Percentiles rank a stretch among this genome's conserved stretches.
Evolutionary conservation across 345 rosid species (phyloP).

Genomic region (Triadica sebifera): DNA sequence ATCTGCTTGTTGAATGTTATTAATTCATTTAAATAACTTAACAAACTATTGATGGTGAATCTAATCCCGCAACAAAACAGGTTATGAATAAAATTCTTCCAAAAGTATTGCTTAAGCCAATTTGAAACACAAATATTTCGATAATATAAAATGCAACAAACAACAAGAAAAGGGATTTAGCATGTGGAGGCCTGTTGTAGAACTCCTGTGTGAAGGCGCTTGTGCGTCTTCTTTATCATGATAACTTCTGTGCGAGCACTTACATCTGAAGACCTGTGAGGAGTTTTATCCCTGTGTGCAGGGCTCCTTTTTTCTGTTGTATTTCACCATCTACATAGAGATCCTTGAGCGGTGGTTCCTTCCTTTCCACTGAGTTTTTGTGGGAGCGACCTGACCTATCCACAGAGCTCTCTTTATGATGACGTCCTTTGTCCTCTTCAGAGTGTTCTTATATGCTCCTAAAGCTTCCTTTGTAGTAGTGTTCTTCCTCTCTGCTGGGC

Average conservation of each 20-base stretch:
- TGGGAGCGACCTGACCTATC: constrained; percentile 17
- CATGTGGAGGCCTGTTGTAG: too few species aligned
- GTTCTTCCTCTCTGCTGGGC: constrained; percentile 19
- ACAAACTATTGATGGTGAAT: background rate
- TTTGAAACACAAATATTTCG: background rate
- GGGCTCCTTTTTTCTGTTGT: too few species aligned
- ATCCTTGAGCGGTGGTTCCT: too few species aligned
- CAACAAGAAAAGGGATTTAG: background rate
- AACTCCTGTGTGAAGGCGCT: too few species aligned
- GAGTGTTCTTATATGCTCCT: constrained; percentile 27
- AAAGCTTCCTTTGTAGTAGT: constrained; percentile 27
- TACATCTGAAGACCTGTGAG: too few species aligned
- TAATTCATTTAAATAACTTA: too few species aligned
- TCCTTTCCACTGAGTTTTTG: constrained; percentile 32
- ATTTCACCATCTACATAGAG: too few species aligned
- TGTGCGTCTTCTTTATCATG: too few species aligned
- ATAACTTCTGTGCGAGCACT: too few species aligned
- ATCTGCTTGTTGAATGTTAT: too few species aligned
- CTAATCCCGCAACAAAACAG: background rate
- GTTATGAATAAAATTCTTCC: background rate
- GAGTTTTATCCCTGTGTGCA: too few species aligned
- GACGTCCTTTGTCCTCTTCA: constrained; percentile 37
- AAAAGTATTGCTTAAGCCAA: background rate
- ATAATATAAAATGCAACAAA: background rate
- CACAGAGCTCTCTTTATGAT: constrained; percentile 12